phyloP scores from a whole-genome alignment of 768 basidiomycete species.

The Rhizopogon vesiculosus region DNA sequence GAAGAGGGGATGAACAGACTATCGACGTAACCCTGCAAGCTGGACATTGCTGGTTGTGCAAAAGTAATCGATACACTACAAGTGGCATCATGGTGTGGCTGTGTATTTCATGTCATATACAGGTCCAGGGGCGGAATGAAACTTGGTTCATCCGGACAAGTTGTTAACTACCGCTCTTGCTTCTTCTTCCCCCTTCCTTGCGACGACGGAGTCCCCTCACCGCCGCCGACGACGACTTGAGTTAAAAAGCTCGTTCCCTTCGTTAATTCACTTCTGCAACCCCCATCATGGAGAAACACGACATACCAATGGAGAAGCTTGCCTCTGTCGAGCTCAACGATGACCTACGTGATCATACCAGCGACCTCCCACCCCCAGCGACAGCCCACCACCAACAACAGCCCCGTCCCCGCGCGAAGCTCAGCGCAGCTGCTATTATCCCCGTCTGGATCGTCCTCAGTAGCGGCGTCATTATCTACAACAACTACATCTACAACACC shows the following conservation, averaged over 20 bases:
- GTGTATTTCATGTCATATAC: not conserved
- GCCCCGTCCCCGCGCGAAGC: conserved; percentile 39
- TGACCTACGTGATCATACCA: conserved; percentile 2
- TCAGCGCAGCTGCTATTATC: conserved; percentile 70
- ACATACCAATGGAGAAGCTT: not conserved
- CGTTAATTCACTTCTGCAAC: not conserved
- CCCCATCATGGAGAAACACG: not conserved
- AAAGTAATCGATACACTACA: conserved; percentile 2
- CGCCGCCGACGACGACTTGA: too few relatives aligned
- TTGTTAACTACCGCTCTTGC: too few relatives aligned
- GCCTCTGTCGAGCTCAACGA: conserved; percentile 3
- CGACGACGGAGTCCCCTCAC: not conserved
- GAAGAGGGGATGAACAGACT: conserved; percentile 38
- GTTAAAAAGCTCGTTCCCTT: not conserved
- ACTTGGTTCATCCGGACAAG: too few relatives aligned
- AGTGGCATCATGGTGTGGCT: conserved; percentile 3
- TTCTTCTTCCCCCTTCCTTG: not conserved
- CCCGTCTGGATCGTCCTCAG: conserved; percentile 92
- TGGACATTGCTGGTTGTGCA: conserved; percentile 55
- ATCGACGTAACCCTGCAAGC: conserved; percentile 90
- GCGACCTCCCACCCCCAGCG: conserved; percentile 4
- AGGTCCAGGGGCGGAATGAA: too few relatives aligned
- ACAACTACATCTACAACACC: conserved; percentile 84
- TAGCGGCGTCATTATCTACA: conserved; percentile 92
- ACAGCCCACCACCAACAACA: conserved; percentile 58